phyloP scores from a whole-genome alignment of 305 asterid genomes.

The Fraxinus sp. region DNA sequence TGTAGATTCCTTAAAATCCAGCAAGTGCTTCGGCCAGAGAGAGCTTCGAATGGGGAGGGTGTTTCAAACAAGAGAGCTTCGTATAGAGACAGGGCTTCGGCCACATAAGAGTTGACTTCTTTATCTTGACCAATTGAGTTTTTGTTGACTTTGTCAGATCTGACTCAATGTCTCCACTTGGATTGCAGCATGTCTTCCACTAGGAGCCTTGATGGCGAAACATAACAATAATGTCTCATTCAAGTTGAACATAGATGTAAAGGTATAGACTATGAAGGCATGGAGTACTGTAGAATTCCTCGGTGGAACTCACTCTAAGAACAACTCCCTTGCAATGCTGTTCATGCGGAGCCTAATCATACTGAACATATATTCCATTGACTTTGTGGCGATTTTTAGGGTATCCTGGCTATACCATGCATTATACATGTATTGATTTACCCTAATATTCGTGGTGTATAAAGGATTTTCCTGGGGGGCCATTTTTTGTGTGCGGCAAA shows the following conservation, averaged over 20 bases:
- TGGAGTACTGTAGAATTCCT: neutral
- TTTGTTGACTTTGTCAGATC: neutral
- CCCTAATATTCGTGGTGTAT: neutral
- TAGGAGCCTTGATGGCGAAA: neutral
- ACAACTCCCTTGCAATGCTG: neutral
- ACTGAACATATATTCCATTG: neutral
- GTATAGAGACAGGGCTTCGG: neutral
- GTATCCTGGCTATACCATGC: neutral
- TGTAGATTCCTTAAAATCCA: neutral
- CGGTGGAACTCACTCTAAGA: neutral
- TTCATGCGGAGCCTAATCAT: neutral
- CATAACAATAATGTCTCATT: neutral
- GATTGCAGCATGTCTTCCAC: neutral
- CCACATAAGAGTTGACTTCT: neutral
- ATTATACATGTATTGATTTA: neutral
- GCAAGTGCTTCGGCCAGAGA: neutral
- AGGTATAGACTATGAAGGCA: neutral
- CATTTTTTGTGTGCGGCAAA: neutral
- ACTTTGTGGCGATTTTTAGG: neutral
- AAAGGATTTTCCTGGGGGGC: neutral
- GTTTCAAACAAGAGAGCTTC: neutral
- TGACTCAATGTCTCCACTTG: neutral
- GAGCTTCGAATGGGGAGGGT: neutral
- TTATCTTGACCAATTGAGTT: no score
- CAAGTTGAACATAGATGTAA: neutral